Conservation (phyloP, 371 early-diverging fungal genomes). For the Mucor irregularis region DNA sequence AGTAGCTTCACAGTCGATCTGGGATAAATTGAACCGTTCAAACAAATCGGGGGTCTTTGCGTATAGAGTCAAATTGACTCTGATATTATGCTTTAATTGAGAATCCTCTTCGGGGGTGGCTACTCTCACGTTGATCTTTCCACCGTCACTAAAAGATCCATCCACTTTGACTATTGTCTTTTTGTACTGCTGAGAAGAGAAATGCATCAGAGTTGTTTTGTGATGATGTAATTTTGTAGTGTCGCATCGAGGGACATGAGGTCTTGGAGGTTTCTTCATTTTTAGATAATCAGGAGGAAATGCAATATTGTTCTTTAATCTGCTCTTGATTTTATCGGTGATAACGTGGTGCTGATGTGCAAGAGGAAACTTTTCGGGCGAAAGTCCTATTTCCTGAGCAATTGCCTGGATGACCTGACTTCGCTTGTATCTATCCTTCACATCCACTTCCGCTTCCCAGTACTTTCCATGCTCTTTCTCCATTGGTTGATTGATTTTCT, state of each 20-base stretch:
- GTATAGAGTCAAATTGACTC: constrained; percentile 7
- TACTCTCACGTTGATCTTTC: not conserved
- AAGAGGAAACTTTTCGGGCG: not conserved
- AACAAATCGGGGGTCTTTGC: constrained; percentile 5
- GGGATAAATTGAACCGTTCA: not conserved
- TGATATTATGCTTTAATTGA: not conserved
- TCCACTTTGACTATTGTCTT: constrained; percentile 1
- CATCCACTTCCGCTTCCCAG: constrained; percentile 1
- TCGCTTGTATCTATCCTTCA: constrained; percentile 2
- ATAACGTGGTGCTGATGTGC: not conserved
- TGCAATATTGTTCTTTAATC: not conserved
- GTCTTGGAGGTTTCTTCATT: constrained; percentile 7
- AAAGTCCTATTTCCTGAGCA: constrained; percentile 6
- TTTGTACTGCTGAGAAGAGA: not conserved
- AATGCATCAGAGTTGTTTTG: not conserved
- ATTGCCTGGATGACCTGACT: constrained; percentile 1
- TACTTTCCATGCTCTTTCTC: not conserved
- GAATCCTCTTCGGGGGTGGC: not conserved
- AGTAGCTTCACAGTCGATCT: not conserved
- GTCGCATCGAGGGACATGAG: not conserved
- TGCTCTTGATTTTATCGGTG: not conserved
- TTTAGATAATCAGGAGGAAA: constrained; percentile 1
- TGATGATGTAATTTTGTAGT: not conserved
- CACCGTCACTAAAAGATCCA: constrained; percentile 10
- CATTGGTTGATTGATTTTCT: not conserved